A percentile compares a stretch with the other conserved stretches of the same genome.
These are phyloP conservation scores for Trichoderma aggressivum DNA, from an alignment of 2,329 filamentous ascomycete species.

Conservation along the genomic window DNA sequence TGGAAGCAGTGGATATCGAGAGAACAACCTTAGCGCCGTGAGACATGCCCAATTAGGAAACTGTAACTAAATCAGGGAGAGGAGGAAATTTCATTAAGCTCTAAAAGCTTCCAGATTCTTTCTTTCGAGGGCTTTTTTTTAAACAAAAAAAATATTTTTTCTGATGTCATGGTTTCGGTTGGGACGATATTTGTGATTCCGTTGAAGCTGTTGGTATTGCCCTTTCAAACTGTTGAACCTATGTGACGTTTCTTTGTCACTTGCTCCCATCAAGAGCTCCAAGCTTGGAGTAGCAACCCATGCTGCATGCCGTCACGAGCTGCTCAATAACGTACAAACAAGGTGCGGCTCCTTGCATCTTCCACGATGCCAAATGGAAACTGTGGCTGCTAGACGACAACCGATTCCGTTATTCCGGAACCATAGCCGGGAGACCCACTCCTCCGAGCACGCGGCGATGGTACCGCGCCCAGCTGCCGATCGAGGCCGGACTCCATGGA, in stretches of 20 bases:
- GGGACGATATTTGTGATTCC: neutral
- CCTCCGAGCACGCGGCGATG: neutral
- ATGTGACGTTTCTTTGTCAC: neutral
- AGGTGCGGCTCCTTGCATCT: neutral
- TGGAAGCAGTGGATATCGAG: neutral
- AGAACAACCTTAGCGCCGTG: neutral
- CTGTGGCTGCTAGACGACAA: neutral
- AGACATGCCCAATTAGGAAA: neutral
- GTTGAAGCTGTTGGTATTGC: neutral
- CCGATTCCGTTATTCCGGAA: constrained; percentile 15
- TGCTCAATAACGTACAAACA: neutral
- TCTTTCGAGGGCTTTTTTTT: neutral
- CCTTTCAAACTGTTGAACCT: neutral
- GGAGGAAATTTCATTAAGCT: neutral
- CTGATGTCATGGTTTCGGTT: neutral
- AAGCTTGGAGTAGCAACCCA: neutral
- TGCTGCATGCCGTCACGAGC: neutral
- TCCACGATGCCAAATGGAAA: neutral
- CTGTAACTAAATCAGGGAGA: neutral
- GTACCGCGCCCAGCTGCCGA: neutral
- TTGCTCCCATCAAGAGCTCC: neutral
- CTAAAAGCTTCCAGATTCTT: neutral
- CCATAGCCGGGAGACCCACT: neutral
- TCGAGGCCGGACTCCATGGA: neutral
- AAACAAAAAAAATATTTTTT: too few species aligned